A percentile compares a stretch with the other conserved stretches of the same genome.
Evolutionary conservation across 345 rosid species (phyloP).

Genomic region (Hypericum androsaemum): DNA sequence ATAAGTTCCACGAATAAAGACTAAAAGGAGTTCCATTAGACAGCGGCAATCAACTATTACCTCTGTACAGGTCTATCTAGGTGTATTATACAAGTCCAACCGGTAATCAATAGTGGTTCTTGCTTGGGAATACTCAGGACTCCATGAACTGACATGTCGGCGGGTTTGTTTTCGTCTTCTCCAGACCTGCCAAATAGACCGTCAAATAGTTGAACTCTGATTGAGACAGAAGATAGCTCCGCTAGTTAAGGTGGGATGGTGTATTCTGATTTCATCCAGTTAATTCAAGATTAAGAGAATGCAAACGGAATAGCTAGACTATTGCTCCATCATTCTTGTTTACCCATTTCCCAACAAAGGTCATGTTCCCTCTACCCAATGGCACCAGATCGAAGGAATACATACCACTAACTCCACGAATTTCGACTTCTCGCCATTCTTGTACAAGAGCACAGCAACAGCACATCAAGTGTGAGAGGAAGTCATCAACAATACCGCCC

Average conservation of each 20-base stretch:
- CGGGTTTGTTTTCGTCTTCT: conserved; percentile 71
- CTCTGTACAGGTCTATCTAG: conserved; percentile 6
- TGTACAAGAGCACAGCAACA: conserved; percentile 99
- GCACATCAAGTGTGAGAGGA: conserved; percentile 92
- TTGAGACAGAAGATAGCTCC: background rate
- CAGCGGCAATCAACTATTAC: conserved; percentile 14
- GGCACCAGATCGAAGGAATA: background rate
- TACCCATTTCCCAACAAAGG: background rate
- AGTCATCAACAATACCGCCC: conserved; percentile 92
- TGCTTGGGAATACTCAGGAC: conserved; percentile 24
- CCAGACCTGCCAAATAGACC: conserved; percentile 40
- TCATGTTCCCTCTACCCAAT: background rate
- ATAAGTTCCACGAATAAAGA: conserved; percentile 4
- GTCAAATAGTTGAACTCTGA: background rate
- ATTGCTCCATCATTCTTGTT: background rate
- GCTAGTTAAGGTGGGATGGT: background rate
- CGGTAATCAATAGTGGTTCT: background rate
- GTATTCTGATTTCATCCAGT: background rate
- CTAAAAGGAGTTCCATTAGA: conserved; percentile 10
- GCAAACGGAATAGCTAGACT: background rate
- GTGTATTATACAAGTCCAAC: conserved; percentile 5
- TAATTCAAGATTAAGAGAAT: too few relatives aligned
- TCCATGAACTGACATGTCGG: conserved; percentile 85
- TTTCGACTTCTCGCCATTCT: conserved; percentile 94
- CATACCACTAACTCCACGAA: conserved; percentile 66